Percentiles rank a stretch among this genome's conserved stretches.
Evolutionary conservation across 352 stramenopile species (phyloP).

Genomic region (Globisporangium cederbergense): DNA sequence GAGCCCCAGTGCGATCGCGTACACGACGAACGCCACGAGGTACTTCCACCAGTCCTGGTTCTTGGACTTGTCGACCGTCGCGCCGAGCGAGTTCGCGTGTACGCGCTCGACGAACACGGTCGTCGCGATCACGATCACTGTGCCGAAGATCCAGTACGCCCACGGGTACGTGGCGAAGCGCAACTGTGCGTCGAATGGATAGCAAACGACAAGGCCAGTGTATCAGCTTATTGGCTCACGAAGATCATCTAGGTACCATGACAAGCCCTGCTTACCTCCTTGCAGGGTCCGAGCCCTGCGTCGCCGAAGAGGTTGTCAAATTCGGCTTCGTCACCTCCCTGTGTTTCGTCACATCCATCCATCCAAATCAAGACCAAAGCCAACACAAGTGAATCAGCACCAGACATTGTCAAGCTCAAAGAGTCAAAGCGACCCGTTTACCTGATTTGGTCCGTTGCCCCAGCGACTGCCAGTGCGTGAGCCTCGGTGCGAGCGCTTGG

Average conservation of each 20-base stretch:
- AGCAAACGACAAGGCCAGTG: background rate
- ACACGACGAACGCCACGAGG: slow-evolving; percentile 50
- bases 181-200: slow-evolving; percentile 25
- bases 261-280: slow-evolving; percentile 8
- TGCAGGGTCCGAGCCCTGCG: slow-evolving; percentile 7
- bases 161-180: slow-evolving; percentile 59
- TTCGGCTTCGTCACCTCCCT: slow-evolving; percentile 19
- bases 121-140: slow-evolving; percentile 45
- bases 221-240: background rate
- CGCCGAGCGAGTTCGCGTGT: slow-evolving; percentile 23
- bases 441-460: slow-evolving; percentile 10
- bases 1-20: slow-evolving; percentile 36
- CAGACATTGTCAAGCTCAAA: background rate
- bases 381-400: background rate
- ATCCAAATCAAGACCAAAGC: background rate
- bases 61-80: background rate
- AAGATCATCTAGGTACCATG: background rate
- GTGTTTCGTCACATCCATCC: background rate
- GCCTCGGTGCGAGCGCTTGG: slow-evolving; percentile 14
- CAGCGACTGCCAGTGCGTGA: slow-evolving; percentile 7
- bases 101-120: slow-evolving; percentile 60
- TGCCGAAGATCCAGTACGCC: slow-evolving; percentile 52
- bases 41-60: slow-evolving; percentile 65
- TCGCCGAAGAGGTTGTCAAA: slow-evolving; percentile 31
- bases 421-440: slow-evolving; percentile 1